Conservation (phyloP, 176 grass and related monocot genomes). For the Panicum miliaceum region DNA sequence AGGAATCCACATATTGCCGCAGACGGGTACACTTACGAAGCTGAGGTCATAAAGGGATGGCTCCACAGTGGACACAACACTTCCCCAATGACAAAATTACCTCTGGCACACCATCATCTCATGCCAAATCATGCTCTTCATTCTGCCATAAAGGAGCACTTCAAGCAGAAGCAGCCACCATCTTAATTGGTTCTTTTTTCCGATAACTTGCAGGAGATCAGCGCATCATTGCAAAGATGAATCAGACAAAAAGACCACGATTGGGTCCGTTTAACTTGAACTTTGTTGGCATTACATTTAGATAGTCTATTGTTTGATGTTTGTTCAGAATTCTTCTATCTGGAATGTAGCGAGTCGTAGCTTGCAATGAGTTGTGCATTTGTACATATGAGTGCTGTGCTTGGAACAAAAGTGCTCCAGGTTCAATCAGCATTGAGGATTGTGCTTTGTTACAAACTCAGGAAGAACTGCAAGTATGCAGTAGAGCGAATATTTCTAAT, state of each 20-base stretch:
- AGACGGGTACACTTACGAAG: conserved; percentile 82
- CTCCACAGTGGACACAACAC: conserved; percentile 58
- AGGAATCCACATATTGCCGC: conserved; percentile 76
- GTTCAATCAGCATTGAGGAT: background rate
- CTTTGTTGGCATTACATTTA: background rate
- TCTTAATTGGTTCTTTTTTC: background rate
- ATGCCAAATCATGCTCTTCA: conserved; percentile 63
- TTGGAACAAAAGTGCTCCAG: conserved; percentile 27
- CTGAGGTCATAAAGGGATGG: conserved; percentile 73
- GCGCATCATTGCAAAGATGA: background rate
- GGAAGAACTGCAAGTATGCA: background rate
- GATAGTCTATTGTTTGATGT: background rate
- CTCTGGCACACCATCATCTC: conserved; percentile 50
- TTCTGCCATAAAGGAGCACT: conserved; percentile 66
- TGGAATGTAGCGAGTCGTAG: background rate
- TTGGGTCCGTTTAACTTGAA: background rate
- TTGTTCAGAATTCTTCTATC: conserved; percentile 8
- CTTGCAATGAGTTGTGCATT: background rate
- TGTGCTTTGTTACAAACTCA: background rate
- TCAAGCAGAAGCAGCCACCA: conserved; percentile 31
- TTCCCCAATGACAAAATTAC: conserved; percentile 79
- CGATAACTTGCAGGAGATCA: background rate
- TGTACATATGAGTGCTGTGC: background rate
- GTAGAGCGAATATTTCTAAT: background rate
- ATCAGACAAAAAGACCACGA: background rate